phyloP scores from a whole-genome alignment of 305 asterid species.

The Ajuga reptans region DNA sequence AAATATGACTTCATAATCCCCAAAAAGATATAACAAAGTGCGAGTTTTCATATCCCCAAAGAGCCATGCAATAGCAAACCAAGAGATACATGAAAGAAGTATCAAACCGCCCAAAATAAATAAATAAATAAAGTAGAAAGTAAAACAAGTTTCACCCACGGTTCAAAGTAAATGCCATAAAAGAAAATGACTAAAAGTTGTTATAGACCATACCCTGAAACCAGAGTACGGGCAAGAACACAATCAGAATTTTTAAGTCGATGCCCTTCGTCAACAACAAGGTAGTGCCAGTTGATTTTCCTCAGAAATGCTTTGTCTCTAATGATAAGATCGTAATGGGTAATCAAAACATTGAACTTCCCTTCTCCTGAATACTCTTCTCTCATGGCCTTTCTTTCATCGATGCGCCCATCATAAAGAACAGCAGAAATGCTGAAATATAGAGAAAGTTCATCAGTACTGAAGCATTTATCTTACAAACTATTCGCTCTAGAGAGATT shows the following conservation, averaged over 20 bases:
- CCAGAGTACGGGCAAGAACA: slow-evolving; percentile 87
- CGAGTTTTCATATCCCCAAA: background rate
- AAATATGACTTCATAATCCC: slow-evolving; percentile 3
- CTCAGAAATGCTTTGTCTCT: slow-evolving; percentile 87
- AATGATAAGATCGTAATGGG: slow-evolving; percentile 94
- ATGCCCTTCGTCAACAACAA: slow-evolving; percentile 98
- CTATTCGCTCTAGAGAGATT: slow-evolving; percentile 4
- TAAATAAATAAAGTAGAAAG: no score
- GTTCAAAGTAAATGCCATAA: background rate
- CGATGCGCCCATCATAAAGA: slow-evolving; percentile 91
- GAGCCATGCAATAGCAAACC: background rate
- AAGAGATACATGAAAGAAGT: slow-evolving; percentile 1
- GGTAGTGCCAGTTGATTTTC: slow-evolving; percentile 89
- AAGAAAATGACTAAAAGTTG: slow-evolving; percentile 9
- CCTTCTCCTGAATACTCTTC: slow-evolving; percentile 90
- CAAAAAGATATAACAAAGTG: slow-evolving; percentile 1
- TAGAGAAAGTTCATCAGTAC: slow-evolving; percentile 30
- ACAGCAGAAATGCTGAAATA: slow-evolving; percentile 65
- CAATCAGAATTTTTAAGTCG: slow-evolving; percentile 88
- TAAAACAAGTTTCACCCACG: background rate
- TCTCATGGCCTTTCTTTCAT: slow-evolving; percentile 88
- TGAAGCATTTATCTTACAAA: slow-evolving; percentile 24
- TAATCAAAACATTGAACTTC: slow-evolving; percentile 82
- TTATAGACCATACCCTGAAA: slow-evolving; percentile 60
- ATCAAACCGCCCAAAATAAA: background rate